phyloP scores from a whole-genome alignment of 2,329 filamentous ascomycete species.

The Aureobasidium leucospermi region DNA sequence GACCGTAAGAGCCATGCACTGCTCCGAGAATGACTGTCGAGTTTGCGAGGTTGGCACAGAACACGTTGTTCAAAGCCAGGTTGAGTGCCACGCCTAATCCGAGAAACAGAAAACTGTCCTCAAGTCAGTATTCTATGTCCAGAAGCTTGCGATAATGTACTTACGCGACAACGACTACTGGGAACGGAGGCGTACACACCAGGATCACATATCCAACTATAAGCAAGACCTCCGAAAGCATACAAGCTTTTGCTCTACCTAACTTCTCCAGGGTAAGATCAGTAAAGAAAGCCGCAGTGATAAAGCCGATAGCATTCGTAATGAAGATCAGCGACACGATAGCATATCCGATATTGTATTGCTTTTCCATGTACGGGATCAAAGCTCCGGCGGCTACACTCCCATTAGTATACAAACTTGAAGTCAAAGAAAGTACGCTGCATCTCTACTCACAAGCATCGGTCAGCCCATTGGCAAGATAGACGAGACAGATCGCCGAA shows the following conservation, averaged over 20 bases:
- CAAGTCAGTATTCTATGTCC: not conserved
- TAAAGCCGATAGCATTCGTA: conserved; percentile 68
- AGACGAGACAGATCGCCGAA: conserved; percentile 55
- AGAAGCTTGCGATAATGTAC: not conserved
- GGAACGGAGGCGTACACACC: conserved; percentile 62
- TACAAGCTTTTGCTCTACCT: conserved; percentile 58
- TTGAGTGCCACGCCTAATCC: conserved; percentile 46
- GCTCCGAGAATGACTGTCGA: conserved; percentile 49
- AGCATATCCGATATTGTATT: conserved; percentile 70
- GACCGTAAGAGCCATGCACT: conserved; percentile 56
- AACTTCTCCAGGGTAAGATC: conserved; percentile 55
- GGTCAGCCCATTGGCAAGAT: conserved; percentile 62
- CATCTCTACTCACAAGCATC: conserved; percentile 37
- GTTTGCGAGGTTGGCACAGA: conserved; percentile 46
- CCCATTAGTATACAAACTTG: not conserved
- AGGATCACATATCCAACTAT: conserved; percentile 58
- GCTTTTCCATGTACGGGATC: conserved; percentile 71
- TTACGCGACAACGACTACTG: conserved; percentile 51
- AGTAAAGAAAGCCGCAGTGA: conserved; percentile 62
- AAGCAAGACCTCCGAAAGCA: conserved; percentile 51
- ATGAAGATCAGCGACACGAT: conserved; percentile 78
- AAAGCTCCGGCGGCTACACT: conserved; percentile 58
- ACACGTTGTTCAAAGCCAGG: conserved; percentile 51
- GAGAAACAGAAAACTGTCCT: conserved; percentile 57
- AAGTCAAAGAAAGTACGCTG: fast-evolving